A percentile compares a stretch with the other conserved stretches of the same genome.
These are phyloP conservation scores for Candida methanosorbosa DNA, from an alignment of 805 yeast genomes.

Conservation along the genomic window DNA sequence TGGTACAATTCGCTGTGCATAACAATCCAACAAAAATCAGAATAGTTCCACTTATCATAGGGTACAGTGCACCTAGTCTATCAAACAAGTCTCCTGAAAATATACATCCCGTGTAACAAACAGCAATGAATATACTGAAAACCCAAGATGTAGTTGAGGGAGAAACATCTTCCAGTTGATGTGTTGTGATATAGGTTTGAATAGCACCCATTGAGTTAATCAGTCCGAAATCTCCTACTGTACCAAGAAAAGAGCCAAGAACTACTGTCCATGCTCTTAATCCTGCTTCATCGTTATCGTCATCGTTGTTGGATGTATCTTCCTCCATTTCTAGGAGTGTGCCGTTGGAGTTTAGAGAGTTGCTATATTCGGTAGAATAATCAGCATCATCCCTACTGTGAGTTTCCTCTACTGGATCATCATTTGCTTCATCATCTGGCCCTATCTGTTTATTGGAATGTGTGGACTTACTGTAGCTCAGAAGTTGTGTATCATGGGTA, in stretches of 20 bases:
- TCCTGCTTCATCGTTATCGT: too few species aligned
- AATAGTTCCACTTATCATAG: slow-evolving; percentile 25
- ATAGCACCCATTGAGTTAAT: slow-evolving; percentile 52
- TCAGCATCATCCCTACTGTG: too few species aligned
- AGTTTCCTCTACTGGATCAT: too few species aligned
- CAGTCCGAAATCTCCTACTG: slow-evolving; percentile 48
- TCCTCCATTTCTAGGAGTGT: too few species aligned
- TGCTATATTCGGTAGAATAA: too few species aligned
- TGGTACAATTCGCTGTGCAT: slow-evolving; percentile 29
- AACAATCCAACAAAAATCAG: slow-evolving; percentile 27
- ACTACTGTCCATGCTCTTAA: slow-evolving; percentile 26
- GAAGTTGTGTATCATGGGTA: too few species aligned
- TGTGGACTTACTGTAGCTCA: too few species aligned
- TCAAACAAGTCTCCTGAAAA: slow-evolving; percentile 36
- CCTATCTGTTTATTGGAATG: too few species aligned
- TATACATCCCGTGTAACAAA: slow-evolving; percentile 32
- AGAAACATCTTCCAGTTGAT: slow-evolving; percentile 38
- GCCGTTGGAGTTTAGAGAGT: too few species aligned
- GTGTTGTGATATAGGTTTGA: slow-evolving; percentile 46
- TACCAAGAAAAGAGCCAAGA: slow-evolving; percentile 48
- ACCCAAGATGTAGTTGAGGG: slow-evolving; percentile 52
- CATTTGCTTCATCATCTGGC: too few species aligned
- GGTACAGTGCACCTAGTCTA: slow-evolving; percentile 28
- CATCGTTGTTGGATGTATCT: too few species aligned
- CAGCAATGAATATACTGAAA: slow-evolving; percentile 44